A percentile compares a stretch with the other conserved stretches of the same genome.
Evolutionary conservation across 805 yeast species (phyloP).

Genomic region (Pichia rugopelliculosa): DNA sequence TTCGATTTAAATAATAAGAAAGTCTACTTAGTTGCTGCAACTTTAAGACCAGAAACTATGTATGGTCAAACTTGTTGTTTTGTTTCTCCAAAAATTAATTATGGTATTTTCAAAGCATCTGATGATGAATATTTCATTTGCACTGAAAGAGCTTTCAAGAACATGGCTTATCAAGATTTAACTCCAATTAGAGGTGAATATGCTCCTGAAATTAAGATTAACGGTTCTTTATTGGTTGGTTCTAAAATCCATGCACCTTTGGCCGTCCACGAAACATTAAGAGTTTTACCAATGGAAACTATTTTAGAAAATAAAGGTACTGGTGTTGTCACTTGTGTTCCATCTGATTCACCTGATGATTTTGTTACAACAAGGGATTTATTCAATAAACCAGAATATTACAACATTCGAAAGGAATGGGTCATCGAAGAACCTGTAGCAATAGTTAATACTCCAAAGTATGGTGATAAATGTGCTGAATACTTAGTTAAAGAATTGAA

Average conservation of each 20-base stretch:
- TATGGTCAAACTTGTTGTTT: slow-evolving; percentile 98
- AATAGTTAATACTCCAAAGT: slow-evolving; percentile 71
- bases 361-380: slow-evolving; percentile 80
- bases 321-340: slow-evolving; percentile 98
- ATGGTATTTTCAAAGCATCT: slow-evolving; percentile 87
- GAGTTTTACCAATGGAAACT: slow-evolving; percentile 96
- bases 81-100: slow-evolving; percentile 88
- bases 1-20: slow-evolving; percentile 49
- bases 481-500: slow-evolving; percentile 75
- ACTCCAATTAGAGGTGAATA: slow-evolving; percentile 84
- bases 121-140: slow-evolving; percentile 68
- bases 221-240: slow-evolving; percentile 75
- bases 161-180: slow-evolving; percentile 91
- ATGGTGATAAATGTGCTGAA: slow-evolving; percentile 87
- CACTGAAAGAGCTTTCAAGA: slow-evolving; percentile 93
- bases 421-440: slow-evolving; percentile 66
- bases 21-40: slow-evolving; percentile 85
- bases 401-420: slow-evolving; percentile 82
- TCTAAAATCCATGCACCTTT: slow-evolving; percentile 82
- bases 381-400: slow-evolving; percentile 83
- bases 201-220: slow-evolving; percentile 48
- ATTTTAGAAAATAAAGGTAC: slow-evolving; percentile 94
- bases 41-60: slow-evolving; percentile 98
- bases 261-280: slow-evolving; percentile 58
- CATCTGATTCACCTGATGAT: slow-evolving; percentile 98